Percentiles rank a stretch among this genome's conserved stretches.
Conservation (phyloP, 2,329 filamentous ascomycete genomes). For the Basipetospora chlamydospora region DNA sequence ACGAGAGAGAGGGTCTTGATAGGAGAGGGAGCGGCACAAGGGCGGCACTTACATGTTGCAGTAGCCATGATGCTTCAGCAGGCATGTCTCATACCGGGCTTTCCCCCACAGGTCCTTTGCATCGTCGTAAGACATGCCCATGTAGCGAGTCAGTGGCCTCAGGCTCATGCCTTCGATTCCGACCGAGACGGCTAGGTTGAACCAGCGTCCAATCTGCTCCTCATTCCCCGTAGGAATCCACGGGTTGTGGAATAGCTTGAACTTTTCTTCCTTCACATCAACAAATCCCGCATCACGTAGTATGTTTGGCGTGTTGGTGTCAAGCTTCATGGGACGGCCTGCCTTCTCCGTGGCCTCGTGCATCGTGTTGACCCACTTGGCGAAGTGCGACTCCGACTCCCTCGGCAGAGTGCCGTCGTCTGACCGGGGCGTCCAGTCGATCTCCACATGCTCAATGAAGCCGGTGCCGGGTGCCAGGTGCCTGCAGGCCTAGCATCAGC, state of each 20-base stretch:
- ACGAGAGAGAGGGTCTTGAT: too few relatives aligned
- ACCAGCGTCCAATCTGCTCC: slow-evolving; percentile 64
- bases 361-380: slow-evolving; percentile 56
- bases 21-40: not conserved
- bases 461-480: slow-evolving; percentile 66
- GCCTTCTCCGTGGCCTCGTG: slow-evolving; percentile 51
- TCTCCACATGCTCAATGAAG: slow-evolving; percentile 74
- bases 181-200: slow-evolving; percentile 62
- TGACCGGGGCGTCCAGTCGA: slow-evolving; percentile 65
- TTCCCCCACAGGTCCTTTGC: slow-evolving; percentile 47
- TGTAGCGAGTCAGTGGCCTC: slow-evolving; percentile 48
- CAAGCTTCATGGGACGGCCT: slow-evolving; percentile 49
- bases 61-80: slow-evolving; percentile 54
- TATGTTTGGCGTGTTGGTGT: slow-evolving; percentile 36
- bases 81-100: slow-evolving; percentile 55
- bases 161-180: slow-evolving; percentile 61
- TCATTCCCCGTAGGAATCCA: slow-evolving; percentile 53
- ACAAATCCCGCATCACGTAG: slow-evolving; percentile 63
- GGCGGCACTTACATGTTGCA: slow-evolving; percentile 54
- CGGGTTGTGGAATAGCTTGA: slow-evolving; percentile 58
- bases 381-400: slow-evolving; percentile 35
- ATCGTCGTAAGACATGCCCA: slow-evolving; percentile 36
- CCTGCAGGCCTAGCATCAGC: slow-evolving; percentile 23
- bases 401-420: slow-evolving; percentile 47
- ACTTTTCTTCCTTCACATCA: slow-evolving; percentile 57